These are phyloP conservation scores for Piloderma croceum DNA, from an alignment of 768 basidiomycete genomes.

Conservation along the genomic window DNA sequence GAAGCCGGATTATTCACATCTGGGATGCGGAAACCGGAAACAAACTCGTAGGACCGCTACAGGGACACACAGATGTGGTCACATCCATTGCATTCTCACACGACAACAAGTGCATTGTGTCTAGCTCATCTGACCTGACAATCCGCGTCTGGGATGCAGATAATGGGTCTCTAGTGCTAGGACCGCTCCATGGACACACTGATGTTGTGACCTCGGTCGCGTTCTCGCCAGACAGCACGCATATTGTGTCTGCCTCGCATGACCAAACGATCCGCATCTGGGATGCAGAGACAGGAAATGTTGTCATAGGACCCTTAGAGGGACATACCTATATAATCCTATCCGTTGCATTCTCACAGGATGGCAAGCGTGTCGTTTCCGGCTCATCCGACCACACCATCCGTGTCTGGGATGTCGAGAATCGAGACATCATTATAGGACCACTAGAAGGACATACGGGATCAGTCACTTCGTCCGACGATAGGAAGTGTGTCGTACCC, in stretches of 20 bases:
- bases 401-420: background rate
- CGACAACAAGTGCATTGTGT: too few relatives aligned
- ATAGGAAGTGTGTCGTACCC: too few relatives aligned
- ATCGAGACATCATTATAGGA: too few relatives aligned
- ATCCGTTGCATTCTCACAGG: background rate
- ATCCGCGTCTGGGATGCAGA: too few relatives aligned
- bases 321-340: background rate
- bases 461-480: too few relatives aligned
- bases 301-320: background rate
- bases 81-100: conserved; percentile 17
- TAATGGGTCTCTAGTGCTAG: background rate
- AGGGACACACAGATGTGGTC: conserved; percentile 16
- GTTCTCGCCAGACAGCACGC: conserved; percentile 8
- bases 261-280: conserved; percentile 8
- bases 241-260: conserved; percentile 2
- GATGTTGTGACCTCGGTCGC: background rate
- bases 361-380: background rate
- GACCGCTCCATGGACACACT: background rate
- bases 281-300: conserved; percentile 5
- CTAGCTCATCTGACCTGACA: too few relatives aligned
- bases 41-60: too few relatives aligned
- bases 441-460: too few relatives aligned
- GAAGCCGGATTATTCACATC: too few relatives aligned
- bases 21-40: too few relatives aligned
- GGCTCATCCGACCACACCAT: background rate